Base-by-base conservation (phyloP, 108 stramenopile genomes). In the Chaetoceros tenuissimus region DNA sequence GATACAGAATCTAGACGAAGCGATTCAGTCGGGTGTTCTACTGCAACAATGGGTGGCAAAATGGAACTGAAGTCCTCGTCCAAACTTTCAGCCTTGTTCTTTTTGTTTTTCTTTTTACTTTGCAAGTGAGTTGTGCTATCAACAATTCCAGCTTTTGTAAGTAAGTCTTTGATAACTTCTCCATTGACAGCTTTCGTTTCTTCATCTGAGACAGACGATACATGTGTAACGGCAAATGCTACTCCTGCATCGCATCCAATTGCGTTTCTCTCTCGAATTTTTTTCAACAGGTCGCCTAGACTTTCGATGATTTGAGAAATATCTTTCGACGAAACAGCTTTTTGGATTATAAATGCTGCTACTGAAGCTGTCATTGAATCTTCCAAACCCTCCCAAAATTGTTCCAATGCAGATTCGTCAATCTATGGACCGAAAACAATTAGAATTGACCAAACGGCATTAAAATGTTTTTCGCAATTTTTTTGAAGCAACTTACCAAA, bases 31-130 rank as follows among this genome's bases (percentile, higher is more conserved):
- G 85, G 73, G 55, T 87, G 80, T 40, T 92, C 85, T 18, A 92
- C 54, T 40, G 84, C 85, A 3, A 87, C 78, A 22, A 81, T 64
- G 18, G 78, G 66, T 29, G 85, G 89, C 48, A 90, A 57, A 3
- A 82, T 57, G 23, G 18, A 44, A 53, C 43, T 31, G 55, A 55
- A 5, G 57, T 55, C 28, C 20, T 34, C 69, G 21, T 20, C 53
- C 55, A 55, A 45, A 20, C 8, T 43, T 5, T 3, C 55, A 46
- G n/a, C 55, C 44, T 53, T 49, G 48, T 7, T n/a, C 7, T n/a
- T 49, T 7, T 49, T 18, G n/a, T 7, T 7, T 49, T 49, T 21
- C 7, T 7, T 16, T 49, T 23, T 7, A 49, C 13, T 10, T 40
- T 40, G 8, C n/a, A n/a, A n/a, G n/a, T n/a, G n/a, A n/a, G n/a